These are phyloP conservation scores for Diplodia intermedia DNA, from an alignment of 2,329 filamentous ascomycete genomes.

Conservation along the genomic window DNA sequence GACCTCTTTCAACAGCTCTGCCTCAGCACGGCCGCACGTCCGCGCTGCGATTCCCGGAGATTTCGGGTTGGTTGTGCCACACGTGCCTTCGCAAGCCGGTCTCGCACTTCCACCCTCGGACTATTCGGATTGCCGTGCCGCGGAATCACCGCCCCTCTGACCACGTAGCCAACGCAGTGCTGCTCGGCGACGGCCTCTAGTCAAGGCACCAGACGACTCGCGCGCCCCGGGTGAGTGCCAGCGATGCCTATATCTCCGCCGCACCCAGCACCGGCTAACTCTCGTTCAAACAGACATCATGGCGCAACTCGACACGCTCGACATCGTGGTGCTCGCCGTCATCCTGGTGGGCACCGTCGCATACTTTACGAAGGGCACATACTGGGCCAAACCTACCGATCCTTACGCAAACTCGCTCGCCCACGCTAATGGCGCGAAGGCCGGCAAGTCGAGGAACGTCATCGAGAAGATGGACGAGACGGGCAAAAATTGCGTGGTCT, in stretches of 20 bases:
- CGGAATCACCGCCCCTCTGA: conserved; percentile 30
- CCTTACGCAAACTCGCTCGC: conserved; percentile 81
- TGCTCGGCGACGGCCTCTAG: conserved; percentile 7
- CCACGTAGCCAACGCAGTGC: conserved; percentile 23
- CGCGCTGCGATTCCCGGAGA: conserved; percentile 22
- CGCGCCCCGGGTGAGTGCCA: conserved; percentile 20
- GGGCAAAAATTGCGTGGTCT: conserved; percentile 96
- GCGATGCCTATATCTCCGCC: conserved; percentile 25
- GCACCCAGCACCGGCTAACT: conserved; percentile 5
- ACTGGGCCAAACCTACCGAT: conserved; percentile 89
- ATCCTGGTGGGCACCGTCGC: conserved; percentile 87
- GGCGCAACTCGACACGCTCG: conserved; percentile 95
- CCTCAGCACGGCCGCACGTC: conserved; percentile 22
- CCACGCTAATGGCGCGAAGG: conserved; percentile 71
- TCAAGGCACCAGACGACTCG: conserved; percentile 6
- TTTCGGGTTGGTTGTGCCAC: conserved; percentile 23
- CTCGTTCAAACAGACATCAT: conserved; percentile 67
- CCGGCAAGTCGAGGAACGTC: conserved; percentile 88
- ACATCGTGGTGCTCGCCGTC: conserved; percentile 86
- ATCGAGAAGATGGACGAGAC: conserved; percentile 95
- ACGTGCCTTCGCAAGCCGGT: conserved; percentile 28
- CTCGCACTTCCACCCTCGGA: conserved; percentile 21
- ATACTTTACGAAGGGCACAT: conserved; percentile 97
- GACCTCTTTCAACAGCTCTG: conserved; percentile 7
- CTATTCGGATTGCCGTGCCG: conserved; percentile 15